Evolutionary conservation across 2,329 filamentous ascomycete genomes (phyloP), one percentile per base, ranked within the genome.

Genomic region (Apiospora koreana): DNA sequence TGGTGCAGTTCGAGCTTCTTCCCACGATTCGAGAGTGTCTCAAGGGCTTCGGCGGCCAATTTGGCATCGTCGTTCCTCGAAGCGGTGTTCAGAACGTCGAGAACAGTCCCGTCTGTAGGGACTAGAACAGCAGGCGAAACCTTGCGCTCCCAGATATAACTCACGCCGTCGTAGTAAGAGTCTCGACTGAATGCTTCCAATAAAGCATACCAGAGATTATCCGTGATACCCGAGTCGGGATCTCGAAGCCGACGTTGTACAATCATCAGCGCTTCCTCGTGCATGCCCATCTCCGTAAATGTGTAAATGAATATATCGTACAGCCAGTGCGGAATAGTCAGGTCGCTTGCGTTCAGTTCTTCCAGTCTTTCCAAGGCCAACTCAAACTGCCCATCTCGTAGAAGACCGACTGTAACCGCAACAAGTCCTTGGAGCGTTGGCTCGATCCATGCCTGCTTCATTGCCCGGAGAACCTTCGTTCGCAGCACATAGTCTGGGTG

Each of bases 401-500:
- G 84, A 71, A 97, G 82, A 0, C 94, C 94, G 12, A 94, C 82
- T 1, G 92, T 87, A 25, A 97, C 85, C 77, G 88, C 89, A 75
- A 93, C 88, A 77, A 88, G 88, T 10, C 90, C 92, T 8, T 86
- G 84, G 14, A 85, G 87, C 54, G 86, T 89, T 10, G 93, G 82
- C 10, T 84, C 82, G 68, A 92, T 86, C 93, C 94, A 97, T 73
- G 89, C 86, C 69, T 89, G 85, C 76, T 89, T 89, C 92, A 96
- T 94, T 69, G 91, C 90, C 69, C 88, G 83, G 48, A 98, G 83
- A 3, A 97, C 86, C 45, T 91, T 86, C 68, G 88, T 87, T 45
- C 94, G 90, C 31, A 96, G 83, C 7, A 94, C 74, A 75, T 97
- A 95, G 80, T 98, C 93, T 0, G 95, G 94, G 78, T 98, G 96